Evolutionary conservation across 139 green algal species (phyloP), one percentile per base, ranked within the genome.

Genomic region (Nannochloris sp.): DNA sequence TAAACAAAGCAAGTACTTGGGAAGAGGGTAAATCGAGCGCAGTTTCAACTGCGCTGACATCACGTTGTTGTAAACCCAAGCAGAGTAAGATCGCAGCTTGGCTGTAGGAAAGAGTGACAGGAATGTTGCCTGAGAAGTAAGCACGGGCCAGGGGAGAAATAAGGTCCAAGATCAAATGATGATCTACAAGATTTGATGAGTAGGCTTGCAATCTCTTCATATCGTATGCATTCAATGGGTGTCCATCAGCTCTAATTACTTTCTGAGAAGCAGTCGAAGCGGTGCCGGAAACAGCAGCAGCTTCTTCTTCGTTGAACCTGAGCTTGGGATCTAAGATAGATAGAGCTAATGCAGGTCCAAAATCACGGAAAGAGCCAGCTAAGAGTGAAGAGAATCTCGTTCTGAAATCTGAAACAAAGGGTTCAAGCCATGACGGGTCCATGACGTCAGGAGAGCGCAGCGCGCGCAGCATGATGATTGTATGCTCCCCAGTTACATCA

Each of bases 1-100:
- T 95, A 78, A 97, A 98, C 44, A 99, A 85, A 25, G 93, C 93
- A 56, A 97, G 72, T n/a, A 90, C 72, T 79, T 93, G 88, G 32
- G 82, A 87, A 37, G 64, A 48, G 4, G 90, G 92, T 70, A 97
- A 85, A 47, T 71, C 67, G 30, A 98, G 76, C 23, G 56, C 60
- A 47, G 70, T 67, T 44, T 87, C 80, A 23, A 90, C 51, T 4
- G 78, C 67, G 3, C 67, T 64, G 32, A 88, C 48, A 14, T 74
- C 58, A 15, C 71, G 73, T 61, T 81, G 73, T 74, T 95, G 88
- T 47, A 95, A 76, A 9, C 87, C 87, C 15, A 94, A 36, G 1
- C 32, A 57, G 9, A 88, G 65, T 67, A 95, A 75, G 59, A 95
- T 89, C 53, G 85, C 87, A 8, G 86, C 84, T 62, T 95, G 88